Conservation (phyloP, 371 early-diverging fungal genomes). For the Basidiobolus meristosporus region DNA sequence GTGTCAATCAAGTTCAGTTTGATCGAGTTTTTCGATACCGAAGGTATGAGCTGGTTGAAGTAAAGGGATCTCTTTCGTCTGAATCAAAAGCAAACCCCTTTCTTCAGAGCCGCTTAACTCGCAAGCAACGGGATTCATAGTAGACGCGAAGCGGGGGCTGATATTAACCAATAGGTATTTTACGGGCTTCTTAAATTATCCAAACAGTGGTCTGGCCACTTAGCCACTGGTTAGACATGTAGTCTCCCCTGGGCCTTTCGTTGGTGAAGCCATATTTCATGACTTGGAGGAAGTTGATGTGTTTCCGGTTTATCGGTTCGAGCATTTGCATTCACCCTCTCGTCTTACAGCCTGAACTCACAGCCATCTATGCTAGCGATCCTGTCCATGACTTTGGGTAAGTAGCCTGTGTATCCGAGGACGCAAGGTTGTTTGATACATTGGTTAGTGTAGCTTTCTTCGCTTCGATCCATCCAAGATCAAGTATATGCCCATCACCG, state of each 20-base stretch:
- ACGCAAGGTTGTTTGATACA: not conserved
- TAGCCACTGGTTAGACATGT: no score
- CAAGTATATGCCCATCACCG: conserved; percentile 40
- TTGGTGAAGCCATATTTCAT: conserved; percentile 57
- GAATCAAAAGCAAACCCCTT: not conserved
- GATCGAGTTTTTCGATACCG: conserved; percentile 59
- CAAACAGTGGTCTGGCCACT: no score
- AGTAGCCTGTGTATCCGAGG: conserved; percentile 7
- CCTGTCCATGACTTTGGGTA: conserved; percentile 86
- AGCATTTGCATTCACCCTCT: no score
- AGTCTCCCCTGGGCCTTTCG: conserved; percentile 66
- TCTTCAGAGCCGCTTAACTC: conserved; percentile 11
- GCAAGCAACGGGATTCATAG: conserved; percentile 81
- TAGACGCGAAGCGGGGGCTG: conserved; percentile 67
- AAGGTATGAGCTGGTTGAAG: conserved; percentile 14
- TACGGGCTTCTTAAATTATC: no score
- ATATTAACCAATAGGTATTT: conserved; percentile 83
- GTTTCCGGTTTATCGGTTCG: conserved; percentile 40
- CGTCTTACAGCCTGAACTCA: no score
- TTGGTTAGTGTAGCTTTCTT: conserved; percentile 20
- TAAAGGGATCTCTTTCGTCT: no score
- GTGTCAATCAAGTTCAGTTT: conserved; percentile 55
- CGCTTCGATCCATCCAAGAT: conserved; percentile 59
- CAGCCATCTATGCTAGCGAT: no score
- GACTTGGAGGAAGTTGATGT: conserved; percentile 78